Base-by-base conservation (phyloP, 805 yeast genomes). In the Kodamaea nitidulidarum region DNA sequence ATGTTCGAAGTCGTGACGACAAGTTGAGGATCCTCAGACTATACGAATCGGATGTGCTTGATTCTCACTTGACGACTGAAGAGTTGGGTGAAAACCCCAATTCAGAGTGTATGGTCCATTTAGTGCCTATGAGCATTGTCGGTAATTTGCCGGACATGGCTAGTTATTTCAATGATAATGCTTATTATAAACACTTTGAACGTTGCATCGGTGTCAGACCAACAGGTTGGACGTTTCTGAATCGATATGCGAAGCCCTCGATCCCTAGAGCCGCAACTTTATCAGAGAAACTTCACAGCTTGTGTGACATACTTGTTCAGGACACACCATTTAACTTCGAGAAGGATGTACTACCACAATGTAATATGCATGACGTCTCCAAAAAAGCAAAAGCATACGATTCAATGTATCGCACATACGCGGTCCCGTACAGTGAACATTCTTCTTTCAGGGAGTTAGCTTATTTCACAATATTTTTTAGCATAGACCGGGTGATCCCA, bases 341-440 rank as follows among this genome's bases (percentile, higher is more conserved):
- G 33, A 55, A 57, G 7, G 61, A 66, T 44, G 55, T 68, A n/a
- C 43, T 65, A 24, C 52, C 54, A 10, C 71, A 65, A 43, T 35
- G 42, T 10, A 50, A 55, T 1, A 26, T 39, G 14, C 41, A 49
- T 5, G 51, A 43, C 15, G 35, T 38, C 29, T 43, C 46, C 6
- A 40, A 46, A 37, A 49, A 51, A 39, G 45, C 44, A 18, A 50
- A 49, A 16, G 50, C 51, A 6, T 67, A 60, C 32, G 45, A 44
- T 25, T 44, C 58, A 6, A 44, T 61, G 11, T 56, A 50, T 36
- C 73, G 79, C 34, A 65, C 78, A 1, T 80, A 81, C 48, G 59
- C 73, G 8, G 75, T 90, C 1, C 98, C 98, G 0, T 93, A 93
- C 54, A 83, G 95, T 52, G 98, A 93, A 55, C 98, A 93, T 62